Conservation (phyloP, 345 rosid species). For the thale cress (Arabidopsis thaliana) region DNA sequence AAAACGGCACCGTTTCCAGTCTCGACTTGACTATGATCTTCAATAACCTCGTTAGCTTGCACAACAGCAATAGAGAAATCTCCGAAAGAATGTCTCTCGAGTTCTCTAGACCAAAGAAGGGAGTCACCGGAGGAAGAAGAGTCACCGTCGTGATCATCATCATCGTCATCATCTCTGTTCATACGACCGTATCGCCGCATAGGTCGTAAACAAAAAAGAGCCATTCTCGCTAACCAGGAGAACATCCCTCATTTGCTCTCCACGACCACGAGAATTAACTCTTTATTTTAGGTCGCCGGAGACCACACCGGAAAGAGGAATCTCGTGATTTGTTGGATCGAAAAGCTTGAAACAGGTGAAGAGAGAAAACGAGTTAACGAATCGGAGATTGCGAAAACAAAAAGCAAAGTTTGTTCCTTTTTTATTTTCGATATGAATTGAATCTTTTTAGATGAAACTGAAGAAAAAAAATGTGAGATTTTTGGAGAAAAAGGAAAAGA, state of each 20-base stretch:
- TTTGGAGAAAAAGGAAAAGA: constrained; percentile 8
- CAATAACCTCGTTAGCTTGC: constrained; percentile 85
- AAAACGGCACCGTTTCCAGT: constrained; percentile 68
- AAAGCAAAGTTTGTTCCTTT: constrained; percentile 16
- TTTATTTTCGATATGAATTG: background rate
- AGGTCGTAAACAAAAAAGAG: constrained; percentile 79
- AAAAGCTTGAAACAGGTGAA: constrained; percentile 35
- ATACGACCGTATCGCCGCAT: constrained; percentile 77
- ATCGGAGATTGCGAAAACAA: constrained; percentile 1
- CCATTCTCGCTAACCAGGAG: constrained; percentile 75
- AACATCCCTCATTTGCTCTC: constrained; percentile 94
- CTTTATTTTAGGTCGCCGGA: constrained; percentile 35
- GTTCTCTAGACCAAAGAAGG: constrained; percentile 78
- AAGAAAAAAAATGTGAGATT: background rate
- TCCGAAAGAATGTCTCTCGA: constrained; percentile 77
- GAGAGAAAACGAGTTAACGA: constrained; percentile 27
- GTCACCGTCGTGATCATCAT: constrained; percentile 42
- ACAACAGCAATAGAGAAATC: constrained; percentile 87
- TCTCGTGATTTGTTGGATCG: constrained; percentile 36
- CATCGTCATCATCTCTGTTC: constrained; percentile 63
- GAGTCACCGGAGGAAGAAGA: constrained; percentile 50
- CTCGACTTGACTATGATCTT: constrained; percentile 93
- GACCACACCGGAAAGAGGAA: constrained; percentile 26
- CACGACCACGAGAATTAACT: constrained; percentile 6
- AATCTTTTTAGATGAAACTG: background rate